Evolutionary conservation across 208 protist genomes (phyloP), one percentile per base, ranked within the genome.

Genomic region (Acanthamoeba triangularis): DNA sequence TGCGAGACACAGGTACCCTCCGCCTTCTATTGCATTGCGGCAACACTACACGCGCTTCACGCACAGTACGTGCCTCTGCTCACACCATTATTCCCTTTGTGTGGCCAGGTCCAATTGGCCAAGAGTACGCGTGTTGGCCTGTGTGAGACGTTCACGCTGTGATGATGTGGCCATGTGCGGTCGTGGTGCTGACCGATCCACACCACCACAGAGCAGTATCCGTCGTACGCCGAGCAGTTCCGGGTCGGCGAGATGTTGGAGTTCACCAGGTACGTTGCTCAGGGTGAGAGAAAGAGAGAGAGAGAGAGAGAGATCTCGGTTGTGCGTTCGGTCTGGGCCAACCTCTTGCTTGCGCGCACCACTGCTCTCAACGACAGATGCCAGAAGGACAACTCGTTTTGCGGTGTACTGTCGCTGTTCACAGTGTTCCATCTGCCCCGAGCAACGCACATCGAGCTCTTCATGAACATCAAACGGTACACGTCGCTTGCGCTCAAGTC

Each of bases 241-340:
- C 52, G 44, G 5, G 87, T 93, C 35, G 87, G 63, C 8, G 87
- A 93, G 87, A 93, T 93, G 87, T 74, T 93, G 59, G 87, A 93
- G 87, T 93, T 93, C 80, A 88, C 80, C 25, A 56, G 80, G 76
- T 85, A 85, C 41, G 10, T 76, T 65, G 28, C 23, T 18, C n/a
- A 37, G 25, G 3, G 33, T 74, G 61, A 8, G 61, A 23, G 28
- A 14, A 0, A 67, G 61, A 23, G 61, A 67, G 20, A n/a, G 61
- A 8, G 61, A 23, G 28, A 14, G 3, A 67, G 61, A 23, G 61
- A 67, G 20, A n/a, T n/a, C n/a, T 78, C 16, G 16, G 69, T 78
- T 28, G 2, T 65, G 14, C 25, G 14, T 65, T 65, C 25, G 20
- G 59, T 65, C 25, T 65, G 14, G 23, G 13, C 28, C 4, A n/a